A percentile compares a stretch with the other conserved stretches of the same genome.
Evolutionary conservation across 1,139 yeast species (phyloP).

Genomic region (Blastobotrys petasosporus): DNA sequence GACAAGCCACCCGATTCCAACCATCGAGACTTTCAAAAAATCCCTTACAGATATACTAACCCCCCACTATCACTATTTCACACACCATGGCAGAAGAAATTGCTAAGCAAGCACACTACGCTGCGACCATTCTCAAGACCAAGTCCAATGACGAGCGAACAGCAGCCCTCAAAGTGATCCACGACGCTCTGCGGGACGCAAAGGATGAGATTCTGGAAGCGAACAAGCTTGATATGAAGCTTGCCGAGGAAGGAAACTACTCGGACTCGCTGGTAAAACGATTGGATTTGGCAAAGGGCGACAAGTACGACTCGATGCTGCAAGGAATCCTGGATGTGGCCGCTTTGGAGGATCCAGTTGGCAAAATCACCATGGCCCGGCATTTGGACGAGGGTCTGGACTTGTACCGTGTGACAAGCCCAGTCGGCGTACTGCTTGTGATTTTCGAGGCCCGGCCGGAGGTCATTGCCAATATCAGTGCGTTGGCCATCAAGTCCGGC

Average conservation of each 20-base stretch:
- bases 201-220: conserved; percentile 64
- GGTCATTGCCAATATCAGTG: conserved; percentile 95
- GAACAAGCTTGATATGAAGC: conserved; percentile 66
- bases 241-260: conserved; percentile 54
- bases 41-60: background rate
- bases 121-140: conserved; percentile 77
- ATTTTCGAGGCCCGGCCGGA: conserved; percentile 97
- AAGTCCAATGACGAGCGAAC: conserved; percentile 69
- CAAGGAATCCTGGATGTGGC: conserved; percentile 94
- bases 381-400: conserved; percentile 83
- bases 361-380: conserved; percentile 73
- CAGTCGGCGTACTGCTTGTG: conserved; percentile 88
- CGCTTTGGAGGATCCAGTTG: conserved; percentile 81
- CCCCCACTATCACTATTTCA: too few relatives aligned
- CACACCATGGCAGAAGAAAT: conserved; percentile 65
- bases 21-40: background rate
- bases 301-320: conserved; percentile 87
- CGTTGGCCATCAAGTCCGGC: conserved; percentile 92
- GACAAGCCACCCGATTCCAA: background rate
- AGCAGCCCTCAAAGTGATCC: conserved; percentile 62
- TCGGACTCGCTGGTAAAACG: conserved; percentile 72
- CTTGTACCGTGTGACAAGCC: conserved; percentile 78
- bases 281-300: conserved; percentile 72
- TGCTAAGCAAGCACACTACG: conserved; percentile 70
- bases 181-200: conserved; percentile 54